Base-by-base conservation (phyloP, 345 rosid genomes). In the Brassica nigra region DNA sequence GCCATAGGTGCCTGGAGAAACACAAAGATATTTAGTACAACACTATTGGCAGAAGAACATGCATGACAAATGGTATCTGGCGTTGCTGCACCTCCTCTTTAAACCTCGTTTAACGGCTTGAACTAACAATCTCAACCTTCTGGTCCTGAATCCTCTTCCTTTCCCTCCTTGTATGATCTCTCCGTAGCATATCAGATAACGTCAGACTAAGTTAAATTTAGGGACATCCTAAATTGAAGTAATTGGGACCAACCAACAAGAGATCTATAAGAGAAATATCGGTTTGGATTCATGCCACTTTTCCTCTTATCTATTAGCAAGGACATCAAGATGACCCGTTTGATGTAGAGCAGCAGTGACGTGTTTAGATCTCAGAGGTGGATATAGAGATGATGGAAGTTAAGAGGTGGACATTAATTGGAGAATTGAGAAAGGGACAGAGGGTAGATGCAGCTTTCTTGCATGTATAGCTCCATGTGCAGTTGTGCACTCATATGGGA, bases 31-130 rank as follows among this genome's bases (percentile, higher is more conserved):
- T 78, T 80, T 84, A 57, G 76, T 85, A 73, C 97, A 91, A 70
- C 98, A 89, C 68, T 91, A 90, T 39, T 86, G 89, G 68, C 97
- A 89, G 84, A 89, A 89, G 84, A 90, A 89, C 84, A 90, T 83
- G 87, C 95, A 93, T 52, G 93, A 87, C 55, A 90, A 86, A 71
- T 74, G 84, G 81, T 86, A 82, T 63, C 89, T 86, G n/a, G 97
- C 91, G 76, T 70, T 73, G 63, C 88, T 77, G 65, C 95, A 90
- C 72, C 98, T 89, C 79, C 83, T 85, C 10, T 15, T 8, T 36
- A 36, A 36, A 8, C 42, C 42, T 2, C 8, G 11, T 36, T 36
- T 36, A 36, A 2, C 3, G 42, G 42, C 42, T 36, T 36, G 42
- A 36, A 36, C 42, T 36, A 7, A 7, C 42, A 36, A 36, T 36